phyloP scores from a whole-genome alignment of 2,329 filamentous ascomycete genomes.

The Penicillium sp. region DNA sequence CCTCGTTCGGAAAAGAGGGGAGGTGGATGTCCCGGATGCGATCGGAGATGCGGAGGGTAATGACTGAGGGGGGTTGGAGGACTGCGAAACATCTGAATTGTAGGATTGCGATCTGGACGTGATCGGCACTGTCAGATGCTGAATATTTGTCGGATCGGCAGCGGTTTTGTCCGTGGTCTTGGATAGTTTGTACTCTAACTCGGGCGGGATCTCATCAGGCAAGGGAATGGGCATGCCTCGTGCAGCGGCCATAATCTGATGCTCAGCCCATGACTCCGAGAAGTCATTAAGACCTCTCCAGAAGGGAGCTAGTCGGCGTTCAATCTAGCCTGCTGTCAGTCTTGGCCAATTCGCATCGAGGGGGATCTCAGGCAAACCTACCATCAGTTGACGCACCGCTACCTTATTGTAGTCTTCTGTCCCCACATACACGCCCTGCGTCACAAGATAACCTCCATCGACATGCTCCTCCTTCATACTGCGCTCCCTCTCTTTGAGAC shows the following conservation, averaged over 20 bases:
- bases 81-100: constrained; percentile 69
- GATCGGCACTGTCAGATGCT: constrained; percentile 76
- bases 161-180: constrained; percentile 48
- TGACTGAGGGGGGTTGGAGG: constrained; percentile 63
- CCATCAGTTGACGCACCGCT: constrained; percentile 85
- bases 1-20: constrained; percentile 71
- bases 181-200: constrained; percentile 56
- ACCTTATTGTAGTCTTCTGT: constrained; percentile 90
- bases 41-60: constrained; percentile 59
- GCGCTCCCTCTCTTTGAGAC: constrained; percentile 80
- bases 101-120: constrained; percentile 72
- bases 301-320: constrained; percentile 87
- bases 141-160: constrained; percentile 59
- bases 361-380: constrained; percentile 44
- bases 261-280: constrained; percentile 83
- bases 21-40: constrained; percentile 49
- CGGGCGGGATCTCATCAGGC: constrained; percentile 76
- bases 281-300: constrained; percentile 93
- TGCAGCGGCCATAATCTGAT: constrained; percentile 89
- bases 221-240: constrained; percentile 79
- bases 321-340: constrained; percentile 63
- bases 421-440: constrained; percentile 88
- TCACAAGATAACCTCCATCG: constrained; percentile 92
- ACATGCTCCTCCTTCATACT: constrained; percentile 91
- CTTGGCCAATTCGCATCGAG: constrained; percentile 1